These are phyloP conservation scores for Fusarium lyarnte DNA, from an alignment of 2,329 filamentous ascomycete genomes.

Conservation along the genomic window DNA sequence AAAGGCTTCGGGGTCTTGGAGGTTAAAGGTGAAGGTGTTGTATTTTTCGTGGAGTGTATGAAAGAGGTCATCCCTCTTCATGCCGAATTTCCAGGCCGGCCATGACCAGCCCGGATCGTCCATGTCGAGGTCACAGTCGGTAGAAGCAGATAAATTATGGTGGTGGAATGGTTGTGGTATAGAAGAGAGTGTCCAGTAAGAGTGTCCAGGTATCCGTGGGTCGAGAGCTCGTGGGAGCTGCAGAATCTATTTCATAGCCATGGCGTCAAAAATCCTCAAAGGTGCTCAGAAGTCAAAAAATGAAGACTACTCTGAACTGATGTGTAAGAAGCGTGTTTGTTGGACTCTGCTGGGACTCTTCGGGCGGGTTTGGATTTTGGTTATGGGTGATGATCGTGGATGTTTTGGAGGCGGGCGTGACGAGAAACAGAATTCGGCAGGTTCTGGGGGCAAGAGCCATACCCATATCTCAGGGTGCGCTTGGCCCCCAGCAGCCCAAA, in stretches of 20 bases:
- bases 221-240: conserved; percentile 42
- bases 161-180: conserved; percentile 15
- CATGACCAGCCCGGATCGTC: conserved; percentile 64
- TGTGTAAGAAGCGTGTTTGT: conserved; percentile 17
- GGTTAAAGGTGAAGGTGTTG: conserved; percentile 65
- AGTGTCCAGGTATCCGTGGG: conserved; percentile 35
- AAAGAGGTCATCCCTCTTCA: conserved; percentile 68
- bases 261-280: conserved; percentile 27
- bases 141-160: conserved; percentile 20
- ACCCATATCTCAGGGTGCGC: conserved; percentile 39
- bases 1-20: conserved; percentile 69
- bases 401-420: conserved; percentile 38
- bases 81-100: conserved; percentile 71
- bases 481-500: conserved; percentile 38
- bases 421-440: conserved; percentile 38
- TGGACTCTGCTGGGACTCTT: conserved; percentile 24
- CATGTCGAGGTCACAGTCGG: conserved; percentile 64
- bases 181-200: conserved; percentile 34
- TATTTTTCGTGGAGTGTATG: conserved; percentile 67
- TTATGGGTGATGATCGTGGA: conserved; percentile 30
- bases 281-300: conserved; percentile 36
- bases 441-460: conserved; percentile 40
- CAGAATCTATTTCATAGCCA: conserved; percentile 42
- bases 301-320: conserved; percentile 36
- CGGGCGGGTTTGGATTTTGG: conserved; percentile 12